Evolutionary conservation across 2,329 filamentous ascomycete genomes (phyloP).

Genomic region (Thielaviopsis ethacetica): DNA sequence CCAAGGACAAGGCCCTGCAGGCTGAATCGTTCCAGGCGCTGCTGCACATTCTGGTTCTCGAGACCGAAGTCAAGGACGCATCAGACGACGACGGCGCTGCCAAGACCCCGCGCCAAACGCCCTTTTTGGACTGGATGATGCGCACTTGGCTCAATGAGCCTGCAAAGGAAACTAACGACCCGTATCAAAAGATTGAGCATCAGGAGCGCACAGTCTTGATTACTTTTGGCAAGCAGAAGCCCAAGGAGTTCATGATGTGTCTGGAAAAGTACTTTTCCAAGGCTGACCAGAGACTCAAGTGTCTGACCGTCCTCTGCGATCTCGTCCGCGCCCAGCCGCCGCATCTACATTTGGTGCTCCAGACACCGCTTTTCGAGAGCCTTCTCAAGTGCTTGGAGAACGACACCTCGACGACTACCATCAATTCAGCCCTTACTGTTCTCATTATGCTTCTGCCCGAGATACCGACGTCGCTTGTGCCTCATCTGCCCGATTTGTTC

Average conservation of each 20-base stretch:
- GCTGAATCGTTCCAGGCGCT: slow-evolving; percentile 49
- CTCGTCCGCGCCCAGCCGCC: slow-evolving; percentile 66
- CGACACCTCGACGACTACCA: slow-evolving; percentile 60
- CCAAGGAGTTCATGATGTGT: slow-evolving; percentile 48
- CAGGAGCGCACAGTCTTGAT: slow-evolving; percentile 35
- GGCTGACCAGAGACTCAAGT: slow-evolving; percentile 44
- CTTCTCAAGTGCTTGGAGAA: slow-evolving; percentile 58
- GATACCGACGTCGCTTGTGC: slow-evolving; percentile 55
- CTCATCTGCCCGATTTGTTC: slow-evolving; percentile 57
- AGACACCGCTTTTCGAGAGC: slow-evolving; percentile 56
- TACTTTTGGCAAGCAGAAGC: slow-evolving; percentile 49
- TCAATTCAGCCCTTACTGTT: slow-evolving; percentile 59
- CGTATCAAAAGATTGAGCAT: slow-evolving; percentile 27
- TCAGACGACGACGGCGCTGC: slow-evolving; percentile 25
- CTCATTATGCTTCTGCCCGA: slow-evolving; percentile 72
- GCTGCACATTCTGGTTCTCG: slow-evolving; percentile 46
- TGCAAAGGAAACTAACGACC: slow-evolving; percentile 13
- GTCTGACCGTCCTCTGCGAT: slow-evolving; percentile 50
- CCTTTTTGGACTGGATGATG: slow-evolving; percentile 41
- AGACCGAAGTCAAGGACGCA: slow-evolving; percentile 36
- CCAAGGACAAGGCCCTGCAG: slow-evolving; percentile 45
- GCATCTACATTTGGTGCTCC: slow-evolving; percentile 55
- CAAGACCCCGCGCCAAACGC: slow-evolving; percentile 21
- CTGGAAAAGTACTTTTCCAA: slow-evolving; percentile 51
- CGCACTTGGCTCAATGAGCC: slow-evolving; percentile 38